Conservation (phyloP, 202 grass and related monocot genomes). For the Eragrostis tef region DNA sequence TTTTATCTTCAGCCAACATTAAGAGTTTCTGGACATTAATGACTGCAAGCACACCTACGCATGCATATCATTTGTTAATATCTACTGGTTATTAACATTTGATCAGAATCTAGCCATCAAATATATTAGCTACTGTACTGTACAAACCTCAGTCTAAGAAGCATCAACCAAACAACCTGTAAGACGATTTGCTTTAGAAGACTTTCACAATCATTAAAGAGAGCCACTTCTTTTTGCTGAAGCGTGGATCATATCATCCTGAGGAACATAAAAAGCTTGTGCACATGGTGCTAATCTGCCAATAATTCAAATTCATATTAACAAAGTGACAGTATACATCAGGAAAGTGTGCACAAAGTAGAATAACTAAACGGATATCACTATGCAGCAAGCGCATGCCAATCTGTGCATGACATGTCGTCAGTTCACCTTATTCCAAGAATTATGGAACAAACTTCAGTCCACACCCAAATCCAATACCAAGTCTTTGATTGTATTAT, state of each 20-base stretch:
- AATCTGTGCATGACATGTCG: conserved; percentile 22
- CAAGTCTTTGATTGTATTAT: conserved; percentile 8
- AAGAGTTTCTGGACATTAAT: conserved; percentile 8
- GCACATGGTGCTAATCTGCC: conserved; percentile 64
- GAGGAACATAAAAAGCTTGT: conserved; percentile 62
- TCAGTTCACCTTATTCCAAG: conserved; percentile 14
- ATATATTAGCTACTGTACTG: conserved; percentile 7
- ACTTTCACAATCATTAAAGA: conserved; percentile 53
- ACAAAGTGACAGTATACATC: conserved; percentile 42
- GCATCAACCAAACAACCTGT: conserved; percentile 37
- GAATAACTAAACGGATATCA: conserved; percentile 26
- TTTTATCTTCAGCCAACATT: not conserved
- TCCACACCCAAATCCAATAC: conserved; percentile 14
- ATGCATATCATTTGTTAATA: not conserved
- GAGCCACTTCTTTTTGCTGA: conserved; percentile 56
- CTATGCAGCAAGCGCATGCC: not conserved
- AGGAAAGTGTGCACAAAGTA: conserved; percentile 29
- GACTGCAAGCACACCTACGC: not conserved
- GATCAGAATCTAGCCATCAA: conserved; percentile 31
- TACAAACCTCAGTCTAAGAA: conserved; percentile 54
- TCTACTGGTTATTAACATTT: not conserved
- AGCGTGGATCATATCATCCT: conserved; percentile 46
- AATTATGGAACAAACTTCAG: conserved; percentile 19
- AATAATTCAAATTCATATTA: conserved; percentile 65
- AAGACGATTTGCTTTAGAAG: conserved; percentile 41